A percentile compares a stretch with the other conserved stretches of the same genome.
These are phyloP conservation scores for Orbilia oligospora DNA, from an alignment of 2,329 filamentous ascomycete species.

Conservation along the genomic window DNA sequence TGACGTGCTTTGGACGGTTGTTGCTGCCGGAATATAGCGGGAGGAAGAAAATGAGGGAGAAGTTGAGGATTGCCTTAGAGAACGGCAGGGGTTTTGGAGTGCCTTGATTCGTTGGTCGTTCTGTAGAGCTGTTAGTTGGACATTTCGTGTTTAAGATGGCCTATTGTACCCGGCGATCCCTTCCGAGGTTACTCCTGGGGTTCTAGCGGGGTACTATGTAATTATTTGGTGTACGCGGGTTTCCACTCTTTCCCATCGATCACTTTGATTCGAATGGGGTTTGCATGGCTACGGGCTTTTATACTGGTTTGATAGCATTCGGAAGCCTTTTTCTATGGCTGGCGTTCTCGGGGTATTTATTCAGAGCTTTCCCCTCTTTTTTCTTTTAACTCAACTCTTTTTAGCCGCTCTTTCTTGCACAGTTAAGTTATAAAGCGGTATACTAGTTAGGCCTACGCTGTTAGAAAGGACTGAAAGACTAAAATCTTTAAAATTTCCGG, in stretches of 20 bases:
- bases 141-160: background rate
- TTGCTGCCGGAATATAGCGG: slow-evolving; percentile 83
- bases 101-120: slow-evolving; percentile 69
- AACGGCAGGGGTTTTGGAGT: slow-evolving; percentile 92
- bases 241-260: slow-evolving; percentile 10
- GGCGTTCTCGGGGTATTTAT: background rate
- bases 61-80: slow-evolving; percentile 86
- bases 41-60: slow-evolving; percentile 78
- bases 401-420: too few species aligned
- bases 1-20: slow-evolving; percentile 93
- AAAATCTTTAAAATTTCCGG: too few species aligned
- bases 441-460: background rate
- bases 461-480: background rate
- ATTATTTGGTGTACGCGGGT: slow-evolving; percentile 11
- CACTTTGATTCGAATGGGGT: background rate
- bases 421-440: background rate
- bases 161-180: background rate
- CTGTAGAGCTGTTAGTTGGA: background rate
- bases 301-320: slow-evolving; percentile 2
- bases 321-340: background rate
- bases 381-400: background rate
- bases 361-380: background rate
- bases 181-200: background rate
- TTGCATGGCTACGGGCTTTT: background rate
- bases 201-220: background rate